Percentiles rank a stretch among this genome's conserved stretches.
These are phyloP conservation scores for Colletotrichum nymphaeae DNA, from an alignment of 2,329 filamentous ascomycete species.

Conservation along the genomic window DNA sequence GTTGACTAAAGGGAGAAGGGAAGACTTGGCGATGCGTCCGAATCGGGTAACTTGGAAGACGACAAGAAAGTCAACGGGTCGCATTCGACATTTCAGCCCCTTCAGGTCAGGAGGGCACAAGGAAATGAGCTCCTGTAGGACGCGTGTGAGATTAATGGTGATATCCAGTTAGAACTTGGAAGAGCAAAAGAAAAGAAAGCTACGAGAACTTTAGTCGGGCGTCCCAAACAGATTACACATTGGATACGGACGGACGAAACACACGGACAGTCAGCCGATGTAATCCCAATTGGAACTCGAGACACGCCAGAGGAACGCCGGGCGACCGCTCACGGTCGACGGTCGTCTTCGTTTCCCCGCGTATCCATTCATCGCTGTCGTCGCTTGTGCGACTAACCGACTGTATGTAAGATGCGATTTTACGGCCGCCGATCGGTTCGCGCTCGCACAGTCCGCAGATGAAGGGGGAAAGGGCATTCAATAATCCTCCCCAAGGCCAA, in stretches of 20 bases:
- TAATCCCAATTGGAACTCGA: conserved; percentile 12
- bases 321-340: background rate
- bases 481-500: background rate
- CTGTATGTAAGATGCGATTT: background rate
- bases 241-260: background rate
- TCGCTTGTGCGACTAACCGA: background rate
- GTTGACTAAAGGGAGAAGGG: background rate
- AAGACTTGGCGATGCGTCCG: background rate
- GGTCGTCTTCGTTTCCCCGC: conserved; percentile 13
- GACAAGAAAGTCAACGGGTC: background rate
- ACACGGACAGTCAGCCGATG: conserved; percentile 22
- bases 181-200: background rate
- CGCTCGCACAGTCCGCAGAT: background rate
- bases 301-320: conserved; percentile 15
- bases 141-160: background rate
- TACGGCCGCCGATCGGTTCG: background rate
- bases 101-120: background rate
- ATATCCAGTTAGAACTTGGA: too few relatives aligned
- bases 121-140: conserved; percentile 10
- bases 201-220: background rate
- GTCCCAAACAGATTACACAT: conserved; percentile 7
- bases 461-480: background rate
- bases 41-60: background rate
- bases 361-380: conserved; percentile 16
- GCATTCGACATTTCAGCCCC: background rate